Base-by-base conservation (phyloP, 2,329 filamentous ascomycete species). In the Tolypocladium tropicale region DNA sequence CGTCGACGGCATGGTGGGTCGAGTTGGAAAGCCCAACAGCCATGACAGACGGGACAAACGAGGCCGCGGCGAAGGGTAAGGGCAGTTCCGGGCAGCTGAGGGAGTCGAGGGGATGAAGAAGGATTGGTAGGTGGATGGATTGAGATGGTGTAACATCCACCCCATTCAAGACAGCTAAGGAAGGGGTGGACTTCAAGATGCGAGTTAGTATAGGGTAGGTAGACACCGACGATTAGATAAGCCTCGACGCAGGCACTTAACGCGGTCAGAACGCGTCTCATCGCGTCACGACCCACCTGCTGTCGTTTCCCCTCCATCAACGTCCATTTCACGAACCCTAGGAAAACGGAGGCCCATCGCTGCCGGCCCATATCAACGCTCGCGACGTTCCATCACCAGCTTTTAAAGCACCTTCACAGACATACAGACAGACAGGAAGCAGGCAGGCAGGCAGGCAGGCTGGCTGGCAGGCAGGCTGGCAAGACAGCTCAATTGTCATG, bases 1-100 rank as follows among this genome's bases (percentile, higher is more conserved):
- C 84, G 64, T 88, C 84, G 53, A 79, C 74, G 34, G 79, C 76
- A 49, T 67, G 67, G 65, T 80, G 77, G 55, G 76, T 74, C 59
- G 68, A 70, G 55, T 69, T 73, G 59, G 67, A 67, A 53, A 78
- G 62, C 57, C 78, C 78, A 60, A 81, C 76, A 57, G 79, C 77
- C 80, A 83, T 83, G 61, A 39, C 41, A 43, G 4, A 33, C 28
- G 10, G 25, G 16, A 10, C 14, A 6, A 28, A 18, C 28, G 28
- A 6, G 46, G 28, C 46, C 28, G 33, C 46, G 46, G 46, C 46
- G 28, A 50, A 50, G 46, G 46, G 46, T 28, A n/a, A 50, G 46
- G 16, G n/a, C 25, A 23, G 23, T 25, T 28, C 12, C 23, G 23
- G 43, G 23, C 23, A 28, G 6, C 43, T 3, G 43, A 12, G 25